These are phyloP conservation scores for Beauveria bassiana DNA, from an alignment of 2,329 filamentous ascomycete species.

Conservation along the genomic window DNA sequence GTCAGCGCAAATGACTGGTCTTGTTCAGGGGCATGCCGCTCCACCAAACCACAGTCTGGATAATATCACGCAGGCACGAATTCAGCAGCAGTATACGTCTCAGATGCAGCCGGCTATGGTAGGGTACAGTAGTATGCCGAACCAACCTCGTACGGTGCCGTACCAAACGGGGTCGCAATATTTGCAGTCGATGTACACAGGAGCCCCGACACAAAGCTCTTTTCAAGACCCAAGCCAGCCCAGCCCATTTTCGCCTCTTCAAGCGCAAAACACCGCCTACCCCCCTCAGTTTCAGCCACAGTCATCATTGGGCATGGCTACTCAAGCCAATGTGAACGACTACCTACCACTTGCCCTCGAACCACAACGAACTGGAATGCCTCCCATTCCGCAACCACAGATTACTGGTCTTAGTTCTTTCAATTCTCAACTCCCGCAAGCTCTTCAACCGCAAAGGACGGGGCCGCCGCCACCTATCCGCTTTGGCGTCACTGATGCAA, in stretches of 20 bases:
- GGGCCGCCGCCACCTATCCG: conserved; percentile 75
- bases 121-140: conserved; percentile 22
- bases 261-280: conserved; percentile 60
- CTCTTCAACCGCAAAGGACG: conserved; percentile 40
- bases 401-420: conserved; percentile 45
- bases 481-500: conserved; percentile 72
- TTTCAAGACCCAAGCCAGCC: conserved; percentile 31
- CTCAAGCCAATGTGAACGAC: conserved; percentile 43
- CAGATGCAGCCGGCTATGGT: conserved; percentile 37
- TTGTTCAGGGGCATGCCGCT: conserved; percentile 53
- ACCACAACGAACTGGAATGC: conserved; percentile 49
- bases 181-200: conserved; percentile 45
- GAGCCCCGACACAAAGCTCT: conserved; percentile 31
- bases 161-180: conserved; percentile 28
- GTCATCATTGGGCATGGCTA: conserved; percentile 40
- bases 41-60: conserved; percentile 69
- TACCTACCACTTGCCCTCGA: conserved; percentile 53
- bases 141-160: conserved; percentile 25
- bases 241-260: conserved; percentile 34
- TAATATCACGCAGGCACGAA: conserved; percentile 59
- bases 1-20: conserved; percentile 78
- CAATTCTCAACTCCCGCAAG: conserved; percentile 37
- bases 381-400: conserved; percentile 37
- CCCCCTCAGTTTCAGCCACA: conserved; percentile 35
- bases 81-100: conserved; percentile 53